phyloP scores from a whole-genome alignment of 768 basidiomycete species.

The Boletus insuetus region DNA sequence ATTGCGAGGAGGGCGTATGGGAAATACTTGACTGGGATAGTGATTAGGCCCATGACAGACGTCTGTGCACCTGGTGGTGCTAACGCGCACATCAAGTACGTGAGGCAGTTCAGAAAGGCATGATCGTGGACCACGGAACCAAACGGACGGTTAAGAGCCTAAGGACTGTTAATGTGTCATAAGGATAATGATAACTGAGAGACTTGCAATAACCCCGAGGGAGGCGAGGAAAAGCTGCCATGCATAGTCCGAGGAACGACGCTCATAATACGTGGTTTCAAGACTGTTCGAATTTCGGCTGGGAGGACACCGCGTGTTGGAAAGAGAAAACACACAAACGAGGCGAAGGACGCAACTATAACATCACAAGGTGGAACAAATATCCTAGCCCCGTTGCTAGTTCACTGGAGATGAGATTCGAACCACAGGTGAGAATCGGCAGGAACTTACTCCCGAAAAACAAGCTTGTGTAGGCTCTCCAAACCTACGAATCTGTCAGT shows the following conservation, averaged over 20 bases:
- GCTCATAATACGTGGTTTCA: constrained; percentile 56
- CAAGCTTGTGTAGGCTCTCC: constrained; percentile 72
- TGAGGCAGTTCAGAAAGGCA: constrained; percentile 63
- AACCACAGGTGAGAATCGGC: neutral
- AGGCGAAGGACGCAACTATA: constrained; percentile 34
- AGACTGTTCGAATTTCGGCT: constrained; percentile 67
- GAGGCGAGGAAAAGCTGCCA: constrained; percentile 66
- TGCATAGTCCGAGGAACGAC: constrained; percentile 70
- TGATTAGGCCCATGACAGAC: constrained; percentile 77
- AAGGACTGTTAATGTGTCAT: neutral
- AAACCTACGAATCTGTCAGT: constrained; percentile 46
- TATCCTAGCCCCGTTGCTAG: constrained; percentile 33
- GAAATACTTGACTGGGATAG: constrained; percentile 67
- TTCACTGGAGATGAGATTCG: neutral
- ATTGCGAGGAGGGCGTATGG: constrained; percentile 73
- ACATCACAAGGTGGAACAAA: constrained; percentile 43
- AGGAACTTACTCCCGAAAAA: constrained; percentile 58
- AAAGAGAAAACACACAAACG: neutral
- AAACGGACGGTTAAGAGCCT: constrained; percentile 63
- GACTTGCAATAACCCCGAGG: constrained; percentile 57
- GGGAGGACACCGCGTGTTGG: neutral
- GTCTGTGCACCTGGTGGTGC: constrained; percentile 65
- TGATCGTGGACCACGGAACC: constrained; percentile 53
- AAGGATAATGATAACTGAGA: neutral
- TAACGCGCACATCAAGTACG: constrained; percentile 66